phyloP scores from a whole-genome alignment of 805 yeast species.

The Metschnikowia arizonensis region DNA sequence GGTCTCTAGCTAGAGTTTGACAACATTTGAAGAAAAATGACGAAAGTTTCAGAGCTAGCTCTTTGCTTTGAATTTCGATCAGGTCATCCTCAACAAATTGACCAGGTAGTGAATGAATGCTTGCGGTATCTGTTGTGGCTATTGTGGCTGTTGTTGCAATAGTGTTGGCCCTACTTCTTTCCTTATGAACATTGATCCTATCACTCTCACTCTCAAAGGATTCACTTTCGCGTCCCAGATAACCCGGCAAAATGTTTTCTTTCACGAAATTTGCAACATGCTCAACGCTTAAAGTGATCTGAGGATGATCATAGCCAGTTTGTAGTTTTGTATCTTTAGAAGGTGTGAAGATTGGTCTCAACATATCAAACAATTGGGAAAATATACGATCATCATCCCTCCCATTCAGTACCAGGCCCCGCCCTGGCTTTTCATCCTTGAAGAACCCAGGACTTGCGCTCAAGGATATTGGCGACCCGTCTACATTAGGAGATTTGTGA shows the following conservation, averaged over 20 bases:
- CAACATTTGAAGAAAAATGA: slow-evolving; percentile 10
- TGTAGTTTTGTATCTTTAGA: slow-evolving; percentile 5
- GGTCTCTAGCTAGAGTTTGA: slow-evolving; percentile 5
- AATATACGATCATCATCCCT: slow-evolving; percentile 4
- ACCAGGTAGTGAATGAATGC: background rate
- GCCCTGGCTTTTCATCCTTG: slow-evolving; percentile 5
- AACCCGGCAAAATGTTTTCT: slow-evolving; percentile 1
- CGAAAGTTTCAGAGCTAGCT: slow-evolving; percentile 6
- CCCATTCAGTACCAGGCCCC: slow-evolving; percentile 5
- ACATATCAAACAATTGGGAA: slow-evolving; percentile 6
- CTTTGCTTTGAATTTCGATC: slow-evolving; percentile 5
- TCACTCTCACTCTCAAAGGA: background rate
- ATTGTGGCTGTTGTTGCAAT: background rate
- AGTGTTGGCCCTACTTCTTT: slow-evolving; percentile 1
- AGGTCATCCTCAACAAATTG: slow-evolving; percentile 1
- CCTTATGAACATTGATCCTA: background rate
- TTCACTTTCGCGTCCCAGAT: background rate
- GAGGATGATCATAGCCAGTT: slow-evolving; percentile 3
- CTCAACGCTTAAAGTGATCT: slow-evolving; percentile 8
- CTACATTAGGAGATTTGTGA: slow-evolving; percentile 7
- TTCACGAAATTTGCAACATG: slow-evolving; percentile 9
- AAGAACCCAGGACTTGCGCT: background rate
- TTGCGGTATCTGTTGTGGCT: background rate
- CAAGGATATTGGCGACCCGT: background rate
- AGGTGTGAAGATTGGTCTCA: slow-evolving; percentile 11